A percentile compares a stretch with the other conserved stretches of the same genome.
These are phyloP conservation scores for Porphyrellus sp. DNA, from an alignment of 1,284 basidiomycete species.

Conservation along the genomic window DNA sequence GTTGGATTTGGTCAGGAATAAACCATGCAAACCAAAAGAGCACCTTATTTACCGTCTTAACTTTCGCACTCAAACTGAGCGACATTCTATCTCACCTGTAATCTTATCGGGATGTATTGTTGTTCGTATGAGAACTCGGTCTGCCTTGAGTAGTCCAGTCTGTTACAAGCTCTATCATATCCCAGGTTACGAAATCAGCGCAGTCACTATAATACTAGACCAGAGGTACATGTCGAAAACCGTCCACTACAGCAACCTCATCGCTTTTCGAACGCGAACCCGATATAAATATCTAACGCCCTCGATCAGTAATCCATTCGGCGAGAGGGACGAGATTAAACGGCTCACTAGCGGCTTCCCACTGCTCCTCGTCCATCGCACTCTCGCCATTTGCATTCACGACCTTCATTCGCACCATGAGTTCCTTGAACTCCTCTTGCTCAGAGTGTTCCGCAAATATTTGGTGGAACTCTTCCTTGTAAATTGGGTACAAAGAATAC, in stretches of 20 bases:
- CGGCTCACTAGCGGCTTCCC: slow-evolving; percentile 91
- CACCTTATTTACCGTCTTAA: slow-evolving; percentile 18
- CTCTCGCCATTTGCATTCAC: slow-evolving; percentile 80
- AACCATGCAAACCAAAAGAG: slow-evolving; percentile 4
- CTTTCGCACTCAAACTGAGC: slow-evolving; percentile 2
- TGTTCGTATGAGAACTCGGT: slow-evolving; percentile 6
- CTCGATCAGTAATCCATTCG: slow-evolving; percentile 5
- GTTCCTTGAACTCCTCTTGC: slow-evolving; percentile 70
- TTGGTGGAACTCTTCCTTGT: slow-evolving; percentile 87
- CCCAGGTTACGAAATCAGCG: slow-evolving; percentile 3
- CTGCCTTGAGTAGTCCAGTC: not conserved
- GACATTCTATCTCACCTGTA: slow-evolving; percentile 29
- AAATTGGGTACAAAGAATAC: slow-evolving; percentile 73
- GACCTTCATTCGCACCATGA: slow-evolving; percentile 87
- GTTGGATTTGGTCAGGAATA: slow-evolving; percentile 71
- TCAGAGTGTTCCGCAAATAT: slow-evolving; percentile 78
- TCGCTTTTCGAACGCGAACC: slow-evolving; percentile 76
- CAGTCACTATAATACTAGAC: slow-evolving; percentile 3
- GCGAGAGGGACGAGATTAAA: not conserved
- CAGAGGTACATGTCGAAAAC: slow-evolving; percentile 4
- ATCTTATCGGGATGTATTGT: slow-evolving; percentile 28
- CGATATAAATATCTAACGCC: slow-evolving; percentile 73
- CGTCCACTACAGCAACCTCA: slow-evolving; percentile 26
- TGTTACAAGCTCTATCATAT: slow-evolving; percentile 2
- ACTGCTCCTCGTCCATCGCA: slow-evolving; percentile 89